Percentiles rank a stretch among this genome's conserved stretches.
Evolutionary conservation across 495 filamentous ascomycete genomes (phyloP).

Genomic region (Aspergillus baeticus): DNA sequence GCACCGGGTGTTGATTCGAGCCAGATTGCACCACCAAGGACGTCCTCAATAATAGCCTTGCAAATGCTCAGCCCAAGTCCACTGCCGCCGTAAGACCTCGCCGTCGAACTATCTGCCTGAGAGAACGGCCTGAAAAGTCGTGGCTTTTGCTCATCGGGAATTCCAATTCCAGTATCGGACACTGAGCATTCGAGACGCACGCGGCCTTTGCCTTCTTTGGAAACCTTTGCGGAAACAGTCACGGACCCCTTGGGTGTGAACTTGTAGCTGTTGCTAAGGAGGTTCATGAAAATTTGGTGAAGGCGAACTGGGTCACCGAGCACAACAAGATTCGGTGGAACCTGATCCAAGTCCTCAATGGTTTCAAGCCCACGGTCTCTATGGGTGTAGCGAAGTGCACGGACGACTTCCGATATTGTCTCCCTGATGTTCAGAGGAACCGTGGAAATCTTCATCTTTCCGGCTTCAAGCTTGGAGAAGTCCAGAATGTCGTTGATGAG

Average conservation of each 20-base stretch:
- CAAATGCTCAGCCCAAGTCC: conserved; percentile 90
- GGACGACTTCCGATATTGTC: conserved; percentile 83
- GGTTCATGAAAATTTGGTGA: conserved; percentile 90
- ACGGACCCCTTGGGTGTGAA: conserved; percentile 87
- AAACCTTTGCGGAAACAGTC: conserved; percentile 69
- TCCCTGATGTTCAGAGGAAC: conserved; percentile 82
- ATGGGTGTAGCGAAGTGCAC: conserved; percentile 82
- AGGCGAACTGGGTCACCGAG: conserved; percentile 86
- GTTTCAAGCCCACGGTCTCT: conserved; percentile 73
- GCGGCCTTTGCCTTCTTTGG: conserved; percentile 64
- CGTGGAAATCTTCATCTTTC: conserved; percentile 90
- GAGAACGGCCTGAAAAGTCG: conserved; percentile 90
- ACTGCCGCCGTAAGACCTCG: conserved; percentile 85
- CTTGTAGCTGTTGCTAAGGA: conserved; percentile 91
- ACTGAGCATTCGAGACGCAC: conserved; percentile 81
- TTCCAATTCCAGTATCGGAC: conserved; percentile 88
- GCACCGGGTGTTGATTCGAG: conserved; percentile 72
- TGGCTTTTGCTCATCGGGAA: conserved; percentile 73
- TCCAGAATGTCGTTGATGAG: conserved; percentile 95
- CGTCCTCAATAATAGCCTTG: conserved; percentile 91
- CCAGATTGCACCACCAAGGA: conserved; percentile 80
- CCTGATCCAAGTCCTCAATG: conserved; percentile 60
- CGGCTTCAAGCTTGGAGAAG: conserved; percentile 90
- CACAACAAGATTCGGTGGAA: conserved; percentile 74
- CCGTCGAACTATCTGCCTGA: conserved; percentile 84